Evolutionary conservation across 1,139 yeast species (phyloP).

Genomic region (Yamadazyma friedrichii): DNA sequence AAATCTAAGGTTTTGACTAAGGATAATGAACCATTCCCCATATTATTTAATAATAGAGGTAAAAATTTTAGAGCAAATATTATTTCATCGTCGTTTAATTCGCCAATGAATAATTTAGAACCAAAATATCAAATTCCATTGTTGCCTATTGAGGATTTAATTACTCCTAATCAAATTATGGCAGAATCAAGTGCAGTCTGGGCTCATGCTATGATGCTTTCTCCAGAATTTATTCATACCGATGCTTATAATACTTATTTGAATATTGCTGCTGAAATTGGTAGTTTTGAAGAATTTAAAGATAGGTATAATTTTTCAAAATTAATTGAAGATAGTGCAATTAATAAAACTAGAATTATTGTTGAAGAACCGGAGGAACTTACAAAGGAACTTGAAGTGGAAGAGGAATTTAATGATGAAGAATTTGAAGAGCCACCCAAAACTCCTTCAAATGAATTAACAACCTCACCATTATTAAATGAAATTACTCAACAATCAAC

Average conservation of each 20-base stretch:
- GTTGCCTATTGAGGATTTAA: constrained; percentile 54
- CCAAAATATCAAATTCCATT: constrained; percentile 48
- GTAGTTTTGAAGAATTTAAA: constrained; percentile 47
- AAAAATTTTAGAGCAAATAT: constrained; percentile 45
- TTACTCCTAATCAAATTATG: constrained; percentile 43
- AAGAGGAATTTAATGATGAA: constrained; percentile 9
- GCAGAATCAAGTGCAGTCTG: constrained; percentile 82
- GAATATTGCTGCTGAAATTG: constrained; percentile 50
- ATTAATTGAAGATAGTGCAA: constrained; percentile 22
- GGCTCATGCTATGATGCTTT: constrained; percentile 47
- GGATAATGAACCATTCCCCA: constrained; percentile 31
- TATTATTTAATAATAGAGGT: constrained; percentile 46
- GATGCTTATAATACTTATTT: constrained; percentile 52
- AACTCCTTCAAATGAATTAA: background rate
- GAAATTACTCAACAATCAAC: constrained; percentile 7
- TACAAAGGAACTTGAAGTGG: no score
- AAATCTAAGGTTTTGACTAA: constrained; percentile 22
- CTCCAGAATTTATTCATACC: constrained; percentile 42
- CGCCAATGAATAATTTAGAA: background rate
- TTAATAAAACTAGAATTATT: constrained; percentile 10
- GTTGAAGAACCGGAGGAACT: constrained; percentile 8
- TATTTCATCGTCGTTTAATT: constrained; percentile 15
- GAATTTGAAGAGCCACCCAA: constrained; percentile 9
- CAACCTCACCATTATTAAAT: constrained; percentile 29
- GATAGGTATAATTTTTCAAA: constrained; percentile 36